These are phyloP conservation scores for Saccharomyces hybrid DNA, from an alignment of 1,139 yeast genomes.

Conservation along the genomic window DNA sequence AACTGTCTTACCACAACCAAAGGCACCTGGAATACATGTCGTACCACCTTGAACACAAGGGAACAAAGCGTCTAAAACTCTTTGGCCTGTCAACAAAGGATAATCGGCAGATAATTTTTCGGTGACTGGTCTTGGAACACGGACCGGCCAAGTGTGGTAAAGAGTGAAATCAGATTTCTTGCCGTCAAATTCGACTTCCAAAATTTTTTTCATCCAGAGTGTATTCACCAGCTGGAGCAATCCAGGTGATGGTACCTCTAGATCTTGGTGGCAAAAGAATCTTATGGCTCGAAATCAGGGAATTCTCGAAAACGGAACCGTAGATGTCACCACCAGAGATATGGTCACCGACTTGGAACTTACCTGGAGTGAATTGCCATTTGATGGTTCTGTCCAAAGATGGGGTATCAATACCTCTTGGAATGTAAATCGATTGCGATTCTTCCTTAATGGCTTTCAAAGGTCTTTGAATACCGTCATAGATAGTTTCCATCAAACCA, in stretches of 20 bases:
- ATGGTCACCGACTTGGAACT: slow-evolving; percentile 86
- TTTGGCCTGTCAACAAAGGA: slow-evolving; percentile 95
- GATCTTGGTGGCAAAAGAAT: slow-evolving; percentile 96
- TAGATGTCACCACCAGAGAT: slow-evolving; percentile 97
- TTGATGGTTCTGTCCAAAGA: slow-evolving; percentile 73
- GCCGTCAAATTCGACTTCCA: slow-evolving; percentile 94
- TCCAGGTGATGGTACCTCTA: slow-evolving; percentile 87
- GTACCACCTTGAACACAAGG: slow-evolving; percentile 99
- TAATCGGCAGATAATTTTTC: slow-evolving; percentile 86
- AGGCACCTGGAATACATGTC: slow-evolving; percentile 99
- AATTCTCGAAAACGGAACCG: slow-evolving; percentile 90
- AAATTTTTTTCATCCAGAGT: slow-evolving; percentile 79
- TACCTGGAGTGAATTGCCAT: slow-evolving; percentile 81
- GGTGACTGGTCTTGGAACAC: slow-evolving; percentile 98
- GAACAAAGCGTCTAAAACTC: slow-evolving; percentile 94
- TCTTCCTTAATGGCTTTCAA: slow-evolving; percentile 79
- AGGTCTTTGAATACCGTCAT: slow-evolving; percentile 99
- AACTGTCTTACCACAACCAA: slow-evolving; percentile 98
- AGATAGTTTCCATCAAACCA: slow-evolving; percentile 96
- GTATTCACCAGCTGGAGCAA: slow-evolving; percentile 87
- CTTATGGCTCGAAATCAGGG: slow-evolving; percentile 84
- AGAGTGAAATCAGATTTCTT: slow-evolving; percentile 71
- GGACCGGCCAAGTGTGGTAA: slow-evolving; percentile 99
- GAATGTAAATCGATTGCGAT: slow-evolving; percentile 89
- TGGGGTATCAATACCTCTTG: slow-evolving; percentile 97